Percentiles rank a stretch among this genome's conserved stretches.
Evolutionary conservation across 305 asterid species (phyloP).

Genomic region (Coffea humblotiana): DNA sequence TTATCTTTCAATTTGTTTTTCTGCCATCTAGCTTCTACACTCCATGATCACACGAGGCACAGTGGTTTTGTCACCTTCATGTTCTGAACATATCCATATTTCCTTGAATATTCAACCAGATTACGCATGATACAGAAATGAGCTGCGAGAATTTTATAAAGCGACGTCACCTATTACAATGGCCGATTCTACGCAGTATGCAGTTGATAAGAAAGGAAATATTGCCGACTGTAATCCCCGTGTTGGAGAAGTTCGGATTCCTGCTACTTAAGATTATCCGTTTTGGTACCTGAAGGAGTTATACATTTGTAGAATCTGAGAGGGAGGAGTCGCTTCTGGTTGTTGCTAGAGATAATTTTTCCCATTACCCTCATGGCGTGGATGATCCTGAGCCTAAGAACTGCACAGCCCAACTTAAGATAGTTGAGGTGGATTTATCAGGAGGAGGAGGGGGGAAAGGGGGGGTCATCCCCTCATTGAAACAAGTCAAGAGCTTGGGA

Average conservation of each 20-base stretch:
- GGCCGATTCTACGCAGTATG: neutral
- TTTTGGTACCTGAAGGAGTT: neutral
- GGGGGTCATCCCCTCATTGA: neutral
- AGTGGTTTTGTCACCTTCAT: too few species aligned
- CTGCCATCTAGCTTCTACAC: too few species aligned
- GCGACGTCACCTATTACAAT: neutral
- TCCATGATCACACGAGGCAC: neutral
- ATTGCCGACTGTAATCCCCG: neutral
- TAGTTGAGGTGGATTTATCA: neutral
- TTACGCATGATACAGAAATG: neutral
- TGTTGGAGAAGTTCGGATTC: neutral
- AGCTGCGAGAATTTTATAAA: neutral
- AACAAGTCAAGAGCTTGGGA: neutral
- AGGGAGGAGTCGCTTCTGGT: neutral
- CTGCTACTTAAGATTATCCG: neutral
- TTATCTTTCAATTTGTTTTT: too few species aligned
- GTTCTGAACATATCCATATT: too few species aligned
- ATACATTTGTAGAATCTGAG: neutral
- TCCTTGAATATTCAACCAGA: neutral
- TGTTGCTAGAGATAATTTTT: neutral
- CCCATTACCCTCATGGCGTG: neutral
- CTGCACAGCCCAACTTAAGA: neutral
- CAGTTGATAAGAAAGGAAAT: neutral
- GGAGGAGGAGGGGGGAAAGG: neutral
- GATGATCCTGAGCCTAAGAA: neutral